Base-by-base conservation (phyloP, 495 filamentous ascomycete species). In the Lepraria neglecta region DNA sequence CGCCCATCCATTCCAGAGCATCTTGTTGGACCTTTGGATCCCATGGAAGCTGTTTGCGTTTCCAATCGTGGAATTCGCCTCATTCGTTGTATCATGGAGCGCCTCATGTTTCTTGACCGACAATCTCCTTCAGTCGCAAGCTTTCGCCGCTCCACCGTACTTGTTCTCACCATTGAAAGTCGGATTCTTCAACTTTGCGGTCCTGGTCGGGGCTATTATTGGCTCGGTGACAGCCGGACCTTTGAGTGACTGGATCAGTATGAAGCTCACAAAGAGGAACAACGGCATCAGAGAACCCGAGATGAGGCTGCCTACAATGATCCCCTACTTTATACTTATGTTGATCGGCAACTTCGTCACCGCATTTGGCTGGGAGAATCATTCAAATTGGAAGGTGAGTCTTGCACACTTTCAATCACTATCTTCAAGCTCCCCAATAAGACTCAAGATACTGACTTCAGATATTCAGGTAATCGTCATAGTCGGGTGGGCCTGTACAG, bases 231-330 rank as follows among this genome's bases (percentile, higher is more conserved):
- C 82, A 17, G 82, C 82, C 19, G 84, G 85, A 1, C 81, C 82
- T 0, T 72, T 84, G 3, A 80, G 76, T 24, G 85, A 87, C 67
- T 81, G 76, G 68, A 72, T 88, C 19, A 79, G 81, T 12, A 84
- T 81, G 62, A 72, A 74, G 35, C 72, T 79, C 4, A 88, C 86
- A 1, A 72, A 70, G 21, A 72, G 74, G 58, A 88, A 89, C 65
- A 60, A 72, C 21, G 84, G 84, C 14, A 83, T 88, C 66, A 79
- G 85, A 54, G 85, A 89, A 71, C 83, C 85, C 0, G 85, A 89
- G 68, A 88, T 89, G 86, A 74, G 84, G 24, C 69, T 88, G 31
- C 80, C 79, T 6, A 77, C 83, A 0, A 79, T 86, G 73, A 76
- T 86, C n/a, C 81, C 80, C 14, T 82, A 81, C 53, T 76, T 83